Evolutionary conservation across 257 asterid species (phyloP).

Genomic region (Handroanthus guayacan): DNA sequence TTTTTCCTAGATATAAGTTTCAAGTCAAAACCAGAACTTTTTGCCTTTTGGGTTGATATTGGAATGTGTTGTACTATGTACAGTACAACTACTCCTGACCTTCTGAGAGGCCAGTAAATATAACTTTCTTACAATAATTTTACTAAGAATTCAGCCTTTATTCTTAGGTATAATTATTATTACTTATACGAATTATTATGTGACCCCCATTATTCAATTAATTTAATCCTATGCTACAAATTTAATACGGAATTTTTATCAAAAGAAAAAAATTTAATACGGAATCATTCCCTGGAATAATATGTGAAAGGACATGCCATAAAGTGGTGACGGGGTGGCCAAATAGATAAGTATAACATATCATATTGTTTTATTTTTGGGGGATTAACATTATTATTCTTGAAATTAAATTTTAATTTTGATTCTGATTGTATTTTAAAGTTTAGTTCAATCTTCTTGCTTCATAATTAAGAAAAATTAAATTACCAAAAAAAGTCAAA

Average conservation of each 20-base stretch:
- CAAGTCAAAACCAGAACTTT: neutral
- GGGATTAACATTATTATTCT: neutral
- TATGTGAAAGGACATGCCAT: neutral
- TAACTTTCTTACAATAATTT: neutral
- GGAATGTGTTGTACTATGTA: neutral
- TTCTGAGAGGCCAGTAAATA: neutral
- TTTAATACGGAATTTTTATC: neutral
- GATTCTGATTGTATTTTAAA: neutral
- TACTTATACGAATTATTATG: neutral
- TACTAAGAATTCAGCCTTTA: neutral
- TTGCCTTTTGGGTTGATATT: neutral
- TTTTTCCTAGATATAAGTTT: no score
- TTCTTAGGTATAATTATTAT: neutral
- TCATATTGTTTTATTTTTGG: no score
- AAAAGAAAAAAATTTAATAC: neutral
- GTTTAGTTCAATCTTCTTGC: neutral
- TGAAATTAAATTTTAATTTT: neutral
- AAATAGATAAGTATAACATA: neutral
- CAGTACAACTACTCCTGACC: neutral
- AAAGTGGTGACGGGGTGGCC: neutral
- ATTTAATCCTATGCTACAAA: neutral
- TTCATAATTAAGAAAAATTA: neutral
- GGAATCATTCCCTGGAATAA: neutral
- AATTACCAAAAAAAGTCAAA: neutral
- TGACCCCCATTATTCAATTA: neutral